Percentiles rank a stretch among this genome's conserved stretches.
Conservation (phyloP, 495 filamentous ascomycete genomes). For the Tuber borchii region DNA sequence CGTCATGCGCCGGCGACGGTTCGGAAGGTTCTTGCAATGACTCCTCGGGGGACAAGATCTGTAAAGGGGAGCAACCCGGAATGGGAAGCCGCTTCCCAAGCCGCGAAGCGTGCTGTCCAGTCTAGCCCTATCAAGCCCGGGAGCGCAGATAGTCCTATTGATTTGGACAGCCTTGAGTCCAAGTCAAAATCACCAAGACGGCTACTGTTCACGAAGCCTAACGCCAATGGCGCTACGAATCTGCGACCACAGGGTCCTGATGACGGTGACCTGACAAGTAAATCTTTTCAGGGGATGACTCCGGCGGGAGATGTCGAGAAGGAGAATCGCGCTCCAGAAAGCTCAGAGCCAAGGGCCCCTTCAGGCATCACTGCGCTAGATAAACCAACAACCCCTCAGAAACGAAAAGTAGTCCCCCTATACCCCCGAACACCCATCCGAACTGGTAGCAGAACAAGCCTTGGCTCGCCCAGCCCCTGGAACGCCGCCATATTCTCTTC, state of each 20-base stretch:
- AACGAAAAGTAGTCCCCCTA: slow-evolving; percentile 20
- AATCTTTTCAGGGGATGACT: neutral
- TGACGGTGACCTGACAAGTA: slow-evolving; percentile 37
- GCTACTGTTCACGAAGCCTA: slow-evolving; percentile 56
- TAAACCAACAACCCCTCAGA: slow-evolving; percentile 58
- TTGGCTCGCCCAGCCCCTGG: slow-evolving; percentile 31
- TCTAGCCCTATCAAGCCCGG: slow-evolving; percentile 65
- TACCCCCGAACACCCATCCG: slow-evolving; percentile 36
- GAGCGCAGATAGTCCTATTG: slow-evolving; percentile 60
- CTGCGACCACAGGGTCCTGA: slow-evolving; percentile 39
- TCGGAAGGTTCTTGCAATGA: slow-evolving; percentile 34
- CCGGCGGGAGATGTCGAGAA: slow-evolving; percentile 43
- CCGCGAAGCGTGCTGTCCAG: slow-evolving; percentile 58
- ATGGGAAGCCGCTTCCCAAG: slow-evolving; percentile 53
- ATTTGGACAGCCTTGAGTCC: slow-evolving; percentile 56
- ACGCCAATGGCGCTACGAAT: slow-evolving; percentile 18
- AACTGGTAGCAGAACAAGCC: slow-evolving; percentile 11
- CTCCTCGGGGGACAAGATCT: slow-evolving; percentile 41
- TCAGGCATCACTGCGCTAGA: slow-evolving; percentile 37
- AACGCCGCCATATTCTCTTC: slow-evolving; percentile 32
- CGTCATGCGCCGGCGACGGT: slow-evolving; percentile 20
- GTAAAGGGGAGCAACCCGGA: slow-evolving; percentile 43
- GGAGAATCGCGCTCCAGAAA: slow-evolving; percentile 47
- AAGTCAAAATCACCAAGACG: slow-evolving; percentile 56
- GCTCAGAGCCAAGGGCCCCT: neutral